Evolutionary conservation across 169 alveolate genomes (phyloP).

Genomic region (Nephromyces sp.): DNA sequence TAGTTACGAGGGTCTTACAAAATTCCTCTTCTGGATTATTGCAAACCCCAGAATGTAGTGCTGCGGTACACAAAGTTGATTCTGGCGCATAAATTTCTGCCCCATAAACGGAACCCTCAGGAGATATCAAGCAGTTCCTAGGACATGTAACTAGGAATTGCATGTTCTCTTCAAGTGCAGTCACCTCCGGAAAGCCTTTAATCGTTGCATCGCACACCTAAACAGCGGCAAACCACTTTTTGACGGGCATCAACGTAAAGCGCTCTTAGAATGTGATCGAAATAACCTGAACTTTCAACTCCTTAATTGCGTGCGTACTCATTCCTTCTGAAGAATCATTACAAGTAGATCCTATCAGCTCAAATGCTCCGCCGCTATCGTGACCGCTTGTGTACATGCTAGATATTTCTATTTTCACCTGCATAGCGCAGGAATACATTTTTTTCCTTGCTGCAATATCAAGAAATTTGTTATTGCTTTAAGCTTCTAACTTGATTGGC

Average conservation of each 20-base stretch:
- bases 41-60: conserved; percentile 17
- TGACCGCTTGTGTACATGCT: conserved; percentile 28
- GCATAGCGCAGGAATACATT: no score
- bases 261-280: not conserved
- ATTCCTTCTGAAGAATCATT: not conserved
- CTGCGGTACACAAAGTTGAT: conserved; percentile 17
- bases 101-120: conserved; percentile 8
- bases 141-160: conserved; percentile 9
- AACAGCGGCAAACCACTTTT: not conserved
- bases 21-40: not conserved
- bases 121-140: not conserved
- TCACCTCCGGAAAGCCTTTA: not conserved
- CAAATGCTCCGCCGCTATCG: conserved; percentile 35
- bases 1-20: not conserved
- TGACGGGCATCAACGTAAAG: not conserved
- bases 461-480: no score
- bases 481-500: conserved; percentile 4
- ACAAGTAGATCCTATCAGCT: conserved; percentile 21
- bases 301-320: not conserved
- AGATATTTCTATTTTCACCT: conserved; percentile 26
- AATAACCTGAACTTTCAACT: conserved; percentile 3
- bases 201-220: conserved; percentile 8
- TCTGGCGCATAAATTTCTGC: conserved; percentile 1
- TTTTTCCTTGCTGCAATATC: no score
- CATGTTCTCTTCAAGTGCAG: not conserved